Base-by-base conservation (phyloP, 345 rosid genomes). In the Salix dunnii region DNA sequence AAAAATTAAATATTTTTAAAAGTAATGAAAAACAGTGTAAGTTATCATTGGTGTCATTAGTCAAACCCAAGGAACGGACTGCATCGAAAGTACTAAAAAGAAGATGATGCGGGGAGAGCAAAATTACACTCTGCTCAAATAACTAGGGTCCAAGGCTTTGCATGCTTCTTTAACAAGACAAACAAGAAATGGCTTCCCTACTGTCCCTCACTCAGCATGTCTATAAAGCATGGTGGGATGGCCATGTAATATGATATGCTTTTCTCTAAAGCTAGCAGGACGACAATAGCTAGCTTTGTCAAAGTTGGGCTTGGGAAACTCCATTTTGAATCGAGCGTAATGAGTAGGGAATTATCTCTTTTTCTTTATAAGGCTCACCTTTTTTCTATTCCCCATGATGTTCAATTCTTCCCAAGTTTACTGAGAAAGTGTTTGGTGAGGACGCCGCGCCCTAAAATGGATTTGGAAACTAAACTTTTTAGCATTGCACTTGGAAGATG, bases 321-420 rank as follows among this genome's bases (percentile, higher is more conserved):
- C 42, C 21, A 9, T 71, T 69, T 77, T 60, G 49, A 78, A 33
- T 73, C 48, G 46, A 48, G 63, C 13, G 33, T 18, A 40, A 38
- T 7, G 64, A 51, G 65, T 2, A 12, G n/a, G 43, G 70, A 31
- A 27, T 14, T 6, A 53, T 31, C 25, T 42, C 55, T 40, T 66
- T 64, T 49, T 69, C 69, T 73, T 78, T 77, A 35, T 0, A 0
- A 7, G 69, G 40, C 68, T 79, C 71, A 18, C 51, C 62, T 43
- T 48, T 35, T 53, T 28, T 14, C 2, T 42, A 0, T 48, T n/a
- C 51, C 11, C 23, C 8, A 11, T 42, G 8, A n/a, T 27, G 13
- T 51, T 30, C 21, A 5, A 9, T 23, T 61, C 27, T 25, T 71
- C 12, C 61, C 51, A 63, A 64, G 53, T 48, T 49, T 14, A 27